Conservation (phyloP, 306 rosid species). For the Erythrophleum fordii region DNA sequence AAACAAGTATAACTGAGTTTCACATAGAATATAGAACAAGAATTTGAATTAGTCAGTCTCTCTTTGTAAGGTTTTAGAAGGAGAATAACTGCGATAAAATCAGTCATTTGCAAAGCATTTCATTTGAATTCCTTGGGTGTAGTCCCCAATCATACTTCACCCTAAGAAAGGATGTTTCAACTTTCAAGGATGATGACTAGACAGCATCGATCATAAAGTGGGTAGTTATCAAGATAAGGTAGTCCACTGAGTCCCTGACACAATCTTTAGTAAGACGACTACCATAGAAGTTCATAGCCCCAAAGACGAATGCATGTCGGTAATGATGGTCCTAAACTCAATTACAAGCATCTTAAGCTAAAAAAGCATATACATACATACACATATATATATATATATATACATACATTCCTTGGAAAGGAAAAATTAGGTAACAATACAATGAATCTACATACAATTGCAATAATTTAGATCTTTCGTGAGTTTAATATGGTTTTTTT, state of each 20-base stretch:
- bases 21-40: neutral
- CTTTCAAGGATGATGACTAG: constrained; percentile 17
- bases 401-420: neutral
- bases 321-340: constrained; percentile 11
- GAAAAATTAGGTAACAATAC: neutral
- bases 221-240: constrained; percentile 40
- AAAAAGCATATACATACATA: neutral
- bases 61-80: constrained; percentile 1
- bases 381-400: too few relatives aligned
- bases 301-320: constrained; percentile 29
- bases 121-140: constrained; percentile 15
- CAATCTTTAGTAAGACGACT: constrained; percentile 17
- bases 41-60: neutral
- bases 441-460: neutral
- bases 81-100: neutral
- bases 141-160: constrained; percentile 28
- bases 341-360: neutral
- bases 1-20: neutral
- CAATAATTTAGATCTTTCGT: neutral
- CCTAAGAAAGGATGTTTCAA: constrained; percentile 29
- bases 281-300: constrained; percentile 38
- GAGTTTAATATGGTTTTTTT: too few relatives aligned
- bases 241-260: constrained; percentile 11
- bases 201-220: constrained; percentile 28
- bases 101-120: neutral